Conservation (phyloP, 2,329 filamentous ascomycete genomes). For the Herpotrichia juniperi region DNA sequence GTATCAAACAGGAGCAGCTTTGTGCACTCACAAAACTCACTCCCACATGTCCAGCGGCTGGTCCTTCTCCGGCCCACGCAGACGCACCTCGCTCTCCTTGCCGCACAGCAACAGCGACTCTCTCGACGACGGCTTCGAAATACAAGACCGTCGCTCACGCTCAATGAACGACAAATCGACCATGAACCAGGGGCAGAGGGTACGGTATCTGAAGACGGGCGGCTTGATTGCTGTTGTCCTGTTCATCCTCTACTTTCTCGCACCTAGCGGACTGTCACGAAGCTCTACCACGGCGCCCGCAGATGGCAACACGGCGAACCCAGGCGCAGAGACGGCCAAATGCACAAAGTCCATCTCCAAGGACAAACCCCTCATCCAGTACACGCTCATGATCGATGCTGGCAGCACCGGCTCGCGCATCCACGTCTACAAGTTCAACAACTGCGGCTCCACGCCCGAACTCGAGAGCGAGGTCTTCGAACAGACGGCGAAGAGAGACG, state of each 20-base stretch:
- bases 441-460: conserved; percentile 94
- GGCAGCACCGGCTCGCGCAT: conserved; percentile 97
- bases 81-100: conserved; percentile 58
- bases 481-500: conserved; percentile 86
- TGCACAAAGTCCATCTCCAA: conserved; percentile 85
- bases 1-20: no score
- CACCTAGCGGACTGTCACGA: conserved; percentile 47
- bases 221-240: conserved; percentile 64
- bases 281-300: conserved; percentile 29
- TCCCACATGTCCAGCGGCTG: conserved; percentile 63
- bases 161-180: conserved; percentile 44
- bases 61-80: conserved; percentile 58
- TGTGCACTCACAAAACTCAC: conserved; percentile 12
- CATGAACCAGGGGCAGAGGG: conserved; percentile 68
- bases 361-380: conserved; percentile 93
- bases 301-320: conserved; percentile 51
- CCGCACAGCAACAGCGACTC: conserved; percentile 47
- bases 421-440: conserved; percentile 99
- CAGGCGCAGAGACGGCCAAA: conserved; percentile 71
- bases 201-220: conserved; percentile 67
- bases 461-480: conserved; percentile 91
- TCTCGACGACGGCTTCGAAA: conserved; percentile 53
- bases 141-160: conserved; percentile 48
- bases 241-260: conserved; percentile 63
- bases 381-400: conserved; percentile 98